A percentile compares a stretch with the other conserved stretches of the same genome.
Conservation (phyloP, 164 flowering plant species). For the Euptelea pleiosperma region DNA sequence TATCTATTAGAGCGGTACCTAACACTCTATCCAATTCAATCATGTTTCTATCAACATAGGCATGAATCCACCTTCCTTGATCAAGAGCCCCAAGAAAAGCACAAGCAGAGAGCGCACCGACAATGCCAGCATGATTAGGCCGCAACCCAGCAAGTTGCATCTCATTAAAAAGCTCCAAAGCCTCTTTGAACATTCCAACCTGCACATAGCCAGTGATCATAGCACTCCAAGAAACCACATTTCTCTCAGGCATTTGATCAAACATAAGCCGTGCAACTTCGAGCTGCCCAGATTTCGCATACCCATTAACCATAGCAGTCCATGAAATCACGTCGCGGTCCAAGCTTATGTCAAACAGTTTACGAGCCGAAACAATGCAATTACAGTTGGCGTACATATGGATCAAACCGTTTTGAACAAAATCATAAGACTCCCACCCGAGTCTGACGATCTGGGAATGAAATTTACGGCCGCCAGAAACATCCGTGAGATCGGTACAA, state of each 20-base stretch:
- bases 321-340: slow-evolving; percentile 56
- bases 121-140: slow-evolving; percentile 49
- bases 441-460: slow-evolving; percentile 43
- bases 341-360: slow-evolving; percentile 44
- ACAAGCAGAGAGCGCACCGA: slow-evolving; percentile 48
- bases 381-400: slow-evolving; percentile 48
- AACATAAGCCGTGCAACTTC: slow-evolving; percentile 40
- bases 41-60: slow-evolving; percentile 36
- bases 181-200: slow-evolving; percentile 38
- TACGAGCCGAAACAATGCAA: slow-evolving; percentile 39
- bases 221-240: slow-evolving; percentile 57
- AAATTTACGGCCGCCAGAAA: slow-evolving; percentile 19
- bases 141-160: slow-evolving; percentile 35
- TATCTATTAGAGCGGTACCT: slow-evolving; percentile 55
- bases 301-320: slow-evolving; percentile 67
- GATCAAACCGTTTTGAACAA: slow-evolving; percentile 64
- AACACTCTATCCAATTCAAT: slow-evolving; percentile 41
- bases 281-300: slow-evolving; percentile 38
- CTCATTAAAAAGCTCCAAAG: slow-evolving; percentile 40
- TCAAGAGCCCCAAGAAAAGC: slow-evolving; percentile 47
- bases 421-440: slow-evolving; percentile 73
- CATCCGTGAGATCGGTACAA: slow-evolving; percentile 30
- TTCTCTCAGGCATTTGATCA: slow-evolving; percentile 60
- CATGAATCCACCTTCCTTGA: slow-evolving; percentile 66
- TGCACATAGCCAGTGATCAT: slow-evolving; percentile 49